phyloP scores from a whole-genome alignment of 2,329 filamentous ascomycete genomes.

The Diaporthe capsici region DNA sequence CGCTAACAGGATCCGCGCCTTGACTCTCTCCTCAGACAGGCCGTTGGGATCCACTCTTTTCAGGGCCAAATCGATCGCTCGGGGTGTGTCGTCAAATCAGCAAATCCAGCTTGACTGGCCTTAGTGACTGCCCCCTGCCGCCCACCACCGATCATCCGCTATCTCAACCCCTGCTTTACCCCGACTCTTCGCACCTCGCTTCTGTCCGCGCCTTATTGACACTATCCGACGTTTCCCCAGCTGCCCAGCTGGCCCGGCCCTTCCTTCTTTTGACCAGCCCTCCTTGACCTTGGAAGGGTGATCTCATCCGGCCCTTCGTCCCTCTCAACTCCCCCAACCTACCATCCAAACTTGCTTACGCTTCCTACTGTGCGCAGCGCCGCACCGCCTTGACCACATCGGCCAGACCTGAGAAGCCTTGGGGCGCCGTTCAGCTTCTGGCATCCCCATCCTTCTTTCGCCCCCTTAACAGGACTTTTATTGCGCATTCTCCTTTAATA shows the following conservation, averaged over 20 bases:
- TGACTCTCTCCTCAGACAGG: conserved; percentile 32
- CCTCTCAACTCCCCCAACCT: background rate
- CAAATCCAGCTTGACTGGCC: conserved; percentile 24
- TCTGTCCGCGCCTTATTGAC: conserved; percentile 31
- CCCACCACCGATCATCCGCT: conserved; percentile 33
- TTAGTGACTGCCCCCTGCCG: conserved; percentile 7
- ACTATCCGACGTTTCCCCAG: conserved; percentile 31
- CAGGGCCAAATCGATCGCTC: conserved; percentile 37
- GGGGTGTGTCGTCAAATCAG: conserved; percentile 30
- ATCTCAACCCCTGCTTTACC: conserved; percentile 35
- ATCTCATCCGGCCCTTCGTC: conserved; percentile 32
- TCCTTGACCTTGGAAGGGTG: conserved; percentile 34
- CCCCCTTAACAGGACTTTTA: conserved; percentile 30
- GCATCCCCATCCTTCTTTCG: conserved; percentile 34
- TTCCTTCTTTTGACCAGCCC: conserved; percentile 32
- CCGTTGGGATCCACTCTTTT: conserved; percentile 38
- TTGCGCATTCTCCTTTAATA: conserved; percentile 10
- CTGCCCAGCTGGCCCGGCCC: conserved; percentile 29
- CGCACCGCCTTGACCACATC: conserved; percentile 1
- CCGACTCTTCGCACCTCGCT: conserved; percentile 38
- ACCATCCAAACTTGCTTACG: conserved; percentile 8
- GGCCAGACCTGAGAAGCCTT: conserved; percentile 25
- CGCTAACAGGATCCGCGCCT: conserved; percentile 34
- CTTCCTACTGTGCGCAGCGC: conserved; percentile 10
- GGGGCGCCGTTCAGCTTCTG: conserved; percentile 14